Evolutionary conservation across 768 basidiomycete species (phyloP).

Genomic region (Cubamyces lactineus): DNA sequence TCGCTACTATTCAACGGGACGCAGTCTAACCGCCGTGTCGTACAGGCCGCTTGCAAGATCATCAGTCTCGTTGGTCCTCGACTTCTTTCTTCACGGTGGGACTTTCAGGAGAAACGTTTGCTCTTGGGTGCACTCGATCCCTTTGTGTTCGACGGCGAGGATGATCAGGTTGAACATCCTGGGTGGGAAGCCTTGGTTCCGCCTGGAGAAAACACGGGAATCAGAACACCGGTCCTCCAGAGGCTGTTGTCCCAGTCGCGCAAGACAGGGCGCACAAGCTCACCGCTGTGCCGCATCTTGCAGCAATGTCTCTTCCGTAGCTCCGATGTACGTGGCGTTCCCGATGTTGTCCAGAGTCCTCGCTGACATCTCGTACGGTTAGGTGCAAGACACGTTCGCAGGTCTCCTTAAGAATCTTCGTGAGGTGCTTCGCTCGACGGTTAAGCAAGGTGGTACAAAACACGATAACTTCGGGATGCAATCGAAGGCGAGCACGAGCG

Average conservation of each 20-base stretch:
- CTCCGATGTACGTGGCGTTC: slow-evolving; percentile 56
- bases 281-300: slow-evolving; percentile 43
- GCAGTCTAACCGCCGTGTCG: slow-evolving; percentile 57
- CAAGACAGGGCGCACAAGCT: slow-evolving; percentile 9
- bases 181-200: slow-evolving; percentile 53
- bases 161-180: slow-evolving; percentile 27
- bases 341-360: too few species aligned
- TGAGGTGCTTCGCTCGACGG: slow-evolving; percentile 44
- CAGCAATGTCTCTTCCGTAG: slow-evolving; percentile 69
- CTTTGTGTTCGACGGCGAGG: slow-evolving; percentile 47
- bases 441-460: slow-evolving; percentile 47
- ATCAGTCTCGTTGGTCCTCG: slow-evolving; percentile 45
- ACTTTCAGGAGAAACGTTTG: slow-evolving; percentile 60
- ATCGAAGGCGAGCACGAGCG: too few species aligned
- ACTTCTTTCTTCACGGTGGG: slow-evolving; percentile 53
- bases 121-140: slow-evolving; percentile 71
- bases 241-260: slow-evolving; percentile 32
- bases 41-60: slow-evolving; percentile 65
- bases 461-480: slow-evolving; percentile 52
- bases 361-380: neutral
- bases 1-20: slow-evolving; percentile 67
- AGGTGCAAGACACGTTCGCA: slow-evolving; percentile 59
- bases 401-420: slow-evolving; percentile 41
- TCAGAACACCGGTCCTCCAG: slow-evolving; percentile 57
- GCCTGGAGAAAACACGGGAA: slow-evolving; percentile 56